phyloP scores from a whole-genome alignment of 2,329 filamentous ascomycete species.

The Boeremia lycopersici region DNA sequence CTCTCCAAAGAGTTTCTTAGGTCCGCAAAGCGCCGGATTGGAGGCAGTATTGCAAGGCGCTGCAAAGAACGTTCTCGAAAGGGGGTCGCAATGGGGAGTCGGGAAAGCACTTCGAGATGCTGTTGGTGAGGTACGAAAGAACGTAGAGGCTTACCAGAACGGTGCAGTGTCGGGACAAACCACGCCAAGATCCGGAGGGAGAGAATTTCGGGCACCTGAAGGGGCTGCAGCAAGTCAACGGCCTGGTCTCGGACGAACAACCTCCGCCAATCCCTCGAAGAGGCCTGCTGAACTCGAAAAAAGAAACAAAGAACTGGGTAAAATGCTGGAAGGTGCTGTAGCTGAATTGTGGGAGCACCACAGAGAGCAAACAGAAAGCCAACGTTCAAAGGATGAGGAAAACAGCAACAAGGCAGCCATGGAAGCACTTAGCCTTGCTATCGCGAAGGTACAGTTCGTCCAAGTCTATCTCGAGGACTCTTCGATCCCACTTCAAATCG shows the following conservation, averaged over 20 bases:
- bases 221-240: constrained; percentile 19
- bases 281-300: constrained; percentile 59
- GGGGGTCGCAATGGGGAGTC: constrained; percentile 76
- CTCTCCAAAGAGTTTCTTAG: constrained; percentile 36
- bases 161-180: constrained; percentile 34
- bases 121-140: constrained; percentile 78
- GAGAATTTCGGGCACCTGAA: constrained; percentile 43
- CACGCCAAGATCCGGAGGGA: constrained; percentile 42
- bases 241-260: constrained; percentile 27
- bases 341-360: constrained; percentile 67
- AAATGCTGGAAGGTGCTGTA: constrained; percentile 71
- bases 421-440: constrained; percentile 53
- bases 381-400: constrained; percentile 34
- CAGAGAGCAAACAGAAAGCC: constrained; percentile 54
- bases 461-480: constrained; percentile 58
- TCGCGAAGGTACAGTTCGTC: constrained; percentile 58
- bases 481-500: constrained; percentile 50
- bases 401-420: constrained; percentile 41
- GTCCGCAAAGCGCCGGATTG: constrained; percentile 53
- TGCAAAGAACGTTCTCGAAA: constrained; percentile 74
- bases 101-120: constrained; percentile 83
- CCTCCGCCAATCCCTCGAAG: constrained; percentile 32
- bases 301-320: constrained; percentile 70
- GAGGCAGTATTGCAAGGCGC: constrained; percentile 78
- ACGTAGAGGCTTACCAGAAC: constrained; percentile 69